Conservation (phyloP, 176 grass and related monocot genomes). For the Panicum miliaceum region DNA sequence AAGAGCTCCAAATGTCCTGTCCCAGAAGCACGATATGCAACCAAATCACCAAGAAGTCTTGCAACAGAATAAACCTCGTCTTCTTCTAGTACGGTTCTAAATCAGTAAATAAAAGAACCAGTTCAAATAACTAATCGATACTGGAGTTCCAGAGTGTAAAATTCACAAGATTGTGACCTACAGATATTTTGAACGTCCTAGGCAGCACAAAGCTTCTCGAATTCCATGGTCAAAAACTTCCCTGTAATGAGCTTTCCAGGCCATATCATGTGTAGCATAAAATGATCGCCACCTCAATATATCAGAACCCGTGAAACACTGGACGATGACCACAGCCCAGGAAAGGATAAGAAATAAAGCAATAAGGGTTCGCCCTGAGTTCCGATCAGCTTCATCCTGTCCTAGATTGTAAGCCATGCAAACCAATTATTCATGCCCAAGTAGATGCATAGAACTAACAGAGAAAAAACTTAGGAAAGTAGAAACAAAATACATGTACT, state of each 20-base stretch:
- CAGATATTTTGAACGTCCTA: conserved; percentile 92
- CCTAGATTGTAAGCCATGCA: conserved; percentile 64
- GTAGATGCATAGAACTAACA: conserved; percentile 32
- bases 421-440: conserved; percentile 46
- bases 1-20: conserved; percentile 96
- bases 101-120: conserved; percentile 40
- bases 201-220: conserved; percentile 96
- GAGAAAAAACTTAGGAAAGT: conserved; percentile 19
- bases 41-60: conserved; percentile 93
- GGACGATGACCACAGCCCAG: conserved; percentile 78
- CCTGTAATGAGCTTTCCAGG: conserved; percentile 99
- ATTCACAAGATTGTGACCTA: conserved; percentile 53
- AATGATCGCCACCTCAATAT: conserved; percentile 93
- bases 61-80: conserved; percentile 96
- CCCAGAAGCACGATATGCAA: conserved; percentile 99
- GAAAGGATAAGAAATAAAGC: conserved; percentile 79
- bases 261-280: conserved; percentile 96
- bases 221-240: conserved; percentile 98
- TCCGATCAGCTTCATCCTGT: conserved; percentile 65
- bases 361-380: conserved; percentile 59
- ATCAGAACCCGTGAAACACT: conserved; percentile 91
- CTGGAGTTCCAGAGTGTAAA: conserved; percentile 24
- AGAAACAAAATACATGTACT: not conserved
- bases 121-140: conserved; percentile 25
- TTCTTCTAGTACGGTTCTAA: conserved; percentile 89